Evolutionary conservation across 495 filamentous ascomycete genomes (phyloP).

Genomic region (Aspergillus bridgeri): DNA sequence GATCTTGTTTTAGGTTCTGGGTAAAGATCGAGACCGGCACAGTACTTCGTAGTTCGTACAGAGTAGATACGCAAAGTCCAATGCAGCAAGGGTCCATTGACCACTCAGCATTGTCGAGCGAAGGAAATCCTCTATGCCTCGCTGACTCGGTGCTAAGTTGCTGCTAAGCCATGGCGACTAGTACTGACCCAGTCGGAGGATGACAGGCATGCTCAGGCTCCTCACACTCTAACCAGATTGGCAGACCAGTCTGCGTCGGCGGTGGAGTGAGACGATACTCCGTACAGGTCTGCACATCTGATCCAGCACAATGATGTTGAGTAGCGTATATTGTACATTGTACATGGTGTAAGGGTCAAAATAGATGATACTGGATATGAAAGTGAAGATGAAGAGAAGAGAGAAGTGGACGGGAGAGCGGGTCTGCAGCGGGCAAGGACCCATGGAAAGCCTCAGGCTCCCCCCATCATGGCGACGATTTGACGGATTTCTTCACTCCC

Average conservation of each 20-base stretch:
- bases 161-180: neutral
- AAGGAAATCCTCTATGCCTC: neutral
- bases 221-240: neutral
- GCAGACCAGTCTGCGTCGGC: no score
- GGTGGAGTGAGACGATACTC: neutral
- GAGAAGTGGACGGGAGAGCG: no score
- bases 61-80: slow-evolving; percentile 1
- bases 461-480: no score
- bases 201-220: neutral
- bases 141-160: neutral
- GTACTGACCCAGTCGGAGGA: neutral
- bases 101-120: neutral
- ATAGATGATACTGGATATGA: no score
- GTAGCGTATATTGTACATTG: no score
- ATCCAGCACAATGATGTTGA: no score
- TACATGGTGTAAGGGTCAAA: no score
- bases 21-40: neutral
- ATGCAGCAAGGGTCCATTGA: slow-evolving; percentile 9
- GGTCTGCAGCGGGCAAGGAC: neutral
- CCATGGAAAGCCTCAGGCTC: slow-evolving; percentile 1
- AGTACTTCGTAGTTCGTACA: no score
- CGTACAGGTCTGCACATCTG: no score
- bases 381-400: no score
- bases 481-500: neutral
- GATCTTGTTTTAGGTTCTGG: neutral